These are phyloP conservation scores for Fraxinus floribunda DNA, from an alignment of 305 asterid species.

Conservation along the genomic window DNA sequence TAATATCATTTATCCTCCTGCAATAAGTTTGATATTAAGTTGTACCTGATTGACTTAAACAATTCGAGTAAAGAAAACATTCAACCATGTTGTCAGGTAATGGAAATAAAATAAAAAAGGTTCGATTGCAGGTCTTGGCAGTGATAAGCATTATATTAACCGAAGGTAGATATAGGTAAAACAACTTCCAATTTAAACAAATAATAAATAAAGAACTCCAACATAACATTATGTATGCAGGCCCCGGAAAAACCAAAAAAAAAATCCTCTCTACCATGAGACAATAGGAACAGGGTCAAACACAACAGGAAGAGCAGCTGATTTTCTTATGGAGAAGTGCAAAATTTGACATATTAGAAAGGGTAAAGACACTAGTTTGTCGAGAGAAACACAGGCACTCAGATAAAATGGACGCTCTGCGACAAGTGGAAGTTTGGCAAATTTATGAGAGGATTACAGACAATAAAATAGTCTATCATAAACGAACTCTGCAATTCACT, in stretches of 20 bases:
- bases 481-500: neutral
- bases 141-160: neutral
- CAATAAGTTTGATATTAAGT: constrained; percentile 22
- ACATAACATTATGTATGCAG: neutral
- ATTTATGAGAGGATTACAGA: neutral
- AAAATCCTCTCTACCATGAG: neutral
- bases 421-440: neutral
- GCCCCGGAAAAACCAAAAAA: neutral
- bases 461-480: neutral
- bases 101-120: neutral
- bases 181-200: neutral
- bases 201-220: neutral
- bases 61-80: neutral
- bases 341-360: neutral
- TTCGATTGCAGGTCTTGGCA: neutral
- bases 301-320: neutral
- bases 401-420: neutral
- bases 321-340: neutral
- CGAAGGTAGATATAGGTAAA: neutral
- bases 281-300: neutral
- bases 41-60: constrained; percentile 4
- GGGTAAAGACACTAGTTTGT: neutral
- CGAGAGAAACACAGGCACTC: neutral
- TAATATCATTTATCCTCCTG: constrained; percentile 80
- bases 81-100: constrained; percentile 7